Evolutionary conservation across 1,284 basidiomycete species (phyloP), one percentile per base, ranked within the genome.

Genomic region (Uromyces viciae-fabae): DNA sequence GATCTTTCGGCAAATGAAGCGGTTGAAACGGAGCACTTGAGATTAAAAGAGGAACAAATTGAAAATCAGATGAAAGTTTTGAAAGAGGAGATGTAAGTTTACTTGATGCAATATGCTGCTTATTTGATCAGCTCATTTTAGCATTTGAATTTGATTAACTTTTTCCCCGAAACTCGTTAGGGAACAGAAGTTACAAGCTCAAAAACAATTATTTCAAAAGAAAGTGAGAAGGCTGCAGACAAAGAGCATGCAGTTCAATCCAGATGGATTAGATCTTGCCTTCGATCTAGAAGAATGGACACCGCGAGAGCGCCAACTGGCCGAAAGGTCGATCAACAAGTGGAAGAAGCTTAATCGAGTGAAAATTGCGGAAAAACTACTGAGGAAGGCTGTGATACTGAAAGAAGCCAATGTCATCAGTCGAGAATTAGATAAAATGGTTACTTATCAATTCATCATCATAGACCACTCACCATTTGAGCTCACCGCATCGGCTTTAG

Each of bases 341-440:
- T 99, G 96, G 96, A 90, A 92, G 83, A 89, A 90, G 0, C 90
- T 94, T 86, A 89, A 92, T 42, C 90, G 92, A 9, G 95, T 95
- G 85, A 92, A 91, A 0, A 96, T 98, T 93, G 94, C 95, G 0
- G 95, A 98, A 87, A 84, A 90, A 66, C 90, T 96, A 11, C 88
- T 99, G 64, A 91, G 92, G 7, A 92, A 91, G 85, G 95, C 96
- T 4, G 92, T 95, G 0, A 86, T 92, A 75, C 88, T 99, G 58
- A 95, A 96, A 86, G 96, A 99, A 87, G 95, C 95, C 11, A 98
- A 98, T 85, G 90, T 96, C 54, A 92, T 96, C 84, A 95, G 94
- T 86, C 92, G 91, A 84, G 92, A 94, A 85, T 90, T 97, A 60
- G 89, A 90, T 43, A 94, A 95, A 85, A 90, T 92, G 62, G 93